Conservation (phyloP, 2,329 filamentous ascomycete genomes). For the Onygenales sp. region DNA sequence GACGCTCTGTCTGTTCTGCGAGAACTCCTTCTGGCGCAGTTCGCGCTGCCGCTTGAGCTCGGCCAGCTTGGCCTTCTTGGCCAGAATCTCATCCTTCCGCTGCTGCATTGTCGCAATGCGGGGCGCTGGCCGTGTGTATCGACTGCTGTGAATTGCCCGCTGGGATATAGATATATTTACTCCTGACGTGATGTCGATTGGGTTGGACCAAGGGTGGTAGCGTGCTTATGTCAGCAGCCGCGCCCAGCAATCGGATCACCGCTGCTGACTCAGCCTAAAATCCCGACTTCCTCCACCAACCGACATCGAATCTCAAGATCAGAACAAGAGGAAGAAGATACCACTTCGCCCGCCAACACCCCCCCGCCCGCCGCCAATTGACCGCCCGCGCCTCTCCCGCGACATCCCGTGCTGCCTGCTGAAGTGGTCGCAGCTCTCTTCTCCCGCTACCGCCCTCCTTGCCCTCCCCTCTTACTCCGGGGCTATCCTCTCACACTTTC, state of each 20-base stretch:
- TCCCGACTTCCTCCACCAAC: too few species aligned
- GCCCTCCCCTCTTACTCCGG: conserved; percentile 35
- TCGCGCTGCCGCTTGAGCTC: conserved; percentile 92
- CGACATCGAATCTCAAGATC: too few species aligned
- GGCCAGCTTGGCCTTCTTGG: conserved; percentile 92
- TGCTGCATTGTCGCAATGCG: conserved; percentile 41
- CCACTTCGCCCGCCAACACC: too few species aligned
- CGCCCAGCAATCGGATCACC: too few species aligned
- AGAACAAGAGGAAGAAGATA: too few species aligned
- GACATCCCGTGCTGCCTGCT: too few species aligned
- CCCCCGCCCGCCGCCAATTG: too few species aligned
- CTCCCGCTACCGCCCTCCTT: conserved; percentile 28
- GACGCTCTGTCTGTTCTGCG: conserved; percentile 57
- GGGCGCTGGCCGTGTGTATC: neutral
- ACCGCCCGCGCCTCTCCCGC: too few species aligned
- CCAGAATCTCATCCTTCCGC: conserved; percentile 89
- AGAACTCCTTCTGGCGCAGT: conserved; percentile 67
- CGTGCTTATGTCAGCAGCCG: too few species aligned
- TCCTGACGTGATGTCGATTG: too few species aligned
- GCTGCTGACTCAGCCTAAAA: too few species aligned
- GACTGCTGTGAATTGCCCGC: neutral
- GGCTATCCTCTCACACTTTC: conserved; percentile 28
- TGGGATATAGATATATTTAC: neutral
- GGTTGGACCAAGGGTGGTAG: too few species aligned
- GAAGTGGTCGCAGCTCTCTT: conserved; percentile 16